Percentiles rank a stretch among this genome's conserved stretches.
Conservation (phyloP, 2,329 filamentous ascomycete species). For the Ceratocystis huliohia region DNA sequence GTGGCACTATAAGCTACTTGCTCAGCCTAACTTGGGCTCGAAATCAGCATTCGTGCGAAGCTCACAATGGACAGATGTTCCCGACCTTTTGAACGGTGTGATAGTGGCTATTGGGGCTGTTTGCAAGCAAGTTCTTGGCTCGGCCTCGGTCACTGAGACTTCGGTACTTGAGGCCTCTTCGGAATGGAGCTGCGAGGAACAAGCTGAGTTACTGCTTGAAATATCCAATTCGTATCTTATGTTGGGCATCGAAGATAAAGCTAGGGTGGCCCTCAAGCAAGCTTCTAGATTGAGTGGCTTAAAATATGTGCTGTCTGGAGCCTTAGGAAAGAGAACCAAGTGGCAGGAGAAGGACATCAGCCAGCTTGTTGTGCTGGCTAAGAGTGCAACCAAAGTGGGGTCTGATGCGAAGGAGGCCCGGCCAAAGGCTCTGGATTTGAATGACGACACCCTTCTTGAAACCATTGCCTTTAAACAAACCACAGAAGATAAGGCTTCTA, state of each 20-base stretch:
- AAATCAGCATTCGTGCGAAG: conserved; percentile 44
- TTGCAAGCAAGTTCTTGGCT: conserved; percentile 29
- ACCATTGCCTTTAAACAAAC: conserved; percentile 58
- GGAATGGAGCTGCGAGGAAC: conserved; percentile 38
- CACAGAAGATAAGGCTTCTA: conserved; percentile 24
- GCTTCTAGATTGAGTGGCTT: conserved; percentile 59
- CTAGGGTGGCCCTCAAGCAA: conserved; percentile 54
- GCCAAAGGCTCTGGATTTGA: conserved; percentile 63
- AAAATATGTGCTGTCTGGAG: conserved; percentile 69
- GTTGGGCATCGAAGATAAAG: conserved; percentile 67
- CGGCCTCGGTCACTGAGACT: conserved; percentile 21
- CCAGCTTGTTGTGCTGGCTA: conserved; percentile 82
- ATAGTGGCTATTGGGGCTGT: conserved; percentile 33
- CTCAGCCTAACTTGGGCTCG: conserved; percentile 42
- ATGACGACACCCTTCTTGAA: conserved; percentile 88
- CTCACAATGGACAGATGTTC: conserved; percentile 47
- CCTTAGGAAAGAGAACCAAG: conserved; percentile 71
- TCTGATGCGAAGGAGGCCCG: conserved; percentile 23
- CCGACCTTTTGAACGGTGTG: conserved; percentile 41
- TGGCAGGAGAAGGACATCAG: conserved; percentile 71
- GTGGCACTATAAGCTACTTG: conserved; percentile 50
- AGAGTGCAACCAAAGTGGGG: conserved; percentile 40
- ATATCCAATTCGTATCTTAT: conserved; percentile 71
- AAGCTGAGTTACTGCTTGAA: conserved; percentile 65
- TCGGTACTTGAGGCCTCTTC: conserved; percentile 22